Evolutionary conservation across 257 asterid genomes (phyloP), one percentile per base, ranked within the genome.

Genomic region (Orobanche coerulescens): DNA sequence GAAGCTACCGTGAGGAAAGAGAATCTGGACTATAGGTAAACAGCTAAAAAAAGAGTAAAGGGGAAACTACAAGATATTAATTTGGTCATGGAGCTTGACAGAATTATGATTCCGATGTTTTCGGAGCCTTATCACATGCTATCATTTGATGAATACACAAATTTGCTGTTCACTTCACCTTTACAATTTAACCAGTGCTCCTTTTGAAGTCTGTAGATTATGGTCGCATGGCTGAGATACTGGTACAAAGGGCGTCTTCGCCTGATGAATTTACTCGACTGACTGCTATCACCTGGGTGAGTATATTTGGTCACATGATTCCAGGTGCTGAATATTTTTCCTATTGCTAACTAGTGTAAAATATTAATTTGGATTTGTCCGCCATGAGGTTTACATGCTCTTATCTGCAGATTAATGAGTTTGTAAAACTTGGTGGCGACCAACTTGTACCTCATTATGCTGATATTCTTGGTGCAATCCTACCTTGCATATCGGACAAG

Each of bases 161-260:
- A 25, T 65, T 64, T 49, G 30, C 68, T 70, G 57, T 65, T 58
- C 37, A 15, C 70, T 47, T 65, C 33, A 16, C 64, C 64, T 68
- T 66, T 71, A 70, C 77, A 74, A 81, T 79, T 62, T 61, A 55
- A 74, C 46, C 34, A 69, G 39, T 72, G 68, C 49, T 70, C 47
- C 66, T 68, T 68, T 78, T 84, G 76, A 79, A 94, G 99, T 94
- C 97, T 77, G 99, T 94, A 82, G 99, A 94, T 87, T 94, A 94
- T 78, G 97, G 99, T 69, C 96, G 97, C 76, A 94, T 94, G 99
- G 94, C 97, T 67, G 99, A 94, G 80, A 94, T 94, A 73, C 73
- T 94, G 77, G 96, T 94, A 36, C 95, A 94, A 68, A 84, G 99
- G 74, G 99, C 97, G 55, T 83, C 90, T 76, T 82, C 97, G 16